These are phyloP conservation scores for Pythium phragmitis DNA, from an alignment of 352 stramenopile genomes.

Conservation along the genomic window DNA sequence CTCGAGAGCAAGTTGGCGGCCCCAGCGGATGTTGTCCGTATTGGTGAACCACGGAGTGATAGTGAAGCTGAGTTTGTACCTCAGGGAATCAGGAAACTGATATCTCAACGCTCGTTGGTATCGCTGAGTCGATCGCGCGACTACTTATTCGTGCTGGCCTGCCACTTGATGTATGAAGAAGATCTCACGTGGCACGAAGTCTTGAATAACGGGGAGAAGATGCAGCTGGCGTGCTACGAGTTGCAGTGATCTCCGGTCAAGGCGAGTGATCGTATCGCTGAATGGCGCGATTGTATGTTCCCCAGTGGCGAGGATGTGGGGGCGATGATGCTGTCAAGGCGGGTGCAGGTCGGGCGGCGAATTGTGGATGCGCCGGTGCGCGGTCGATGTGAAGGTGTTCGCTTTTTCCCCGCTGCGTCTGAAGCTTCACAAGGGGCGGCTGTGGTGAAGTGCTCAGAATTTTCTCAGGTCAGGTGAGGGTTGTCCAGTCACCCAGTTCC, in stretches of 20 bases:
- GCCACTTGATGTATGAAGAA: background rate
- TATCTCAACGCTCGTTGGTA: too few species aligned
- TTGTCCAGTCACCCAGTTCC: background rate
- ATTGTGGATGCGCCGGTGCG: background rate
- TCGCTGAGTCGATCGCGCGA: constrained; percentile 6
- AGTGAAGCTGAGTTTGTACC: background rate
- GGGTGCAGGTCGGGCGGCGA: background rate
- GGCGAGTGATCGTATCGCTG: too few species aligned
- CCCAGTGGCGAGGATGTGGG: too few species aligned
- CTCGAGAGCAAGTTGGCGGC: background rate
- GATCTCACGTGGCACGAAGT: background rate
- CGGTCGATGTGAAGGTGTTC: background rate
- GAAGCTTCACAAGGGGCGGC: constrained; percentile 8
- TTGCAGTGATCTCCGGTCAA: background rate
- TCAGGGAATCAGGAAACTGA: too few species aligned
- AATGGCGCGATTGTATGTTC: too few species aligned
- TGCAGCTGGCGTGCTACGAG: background rate
- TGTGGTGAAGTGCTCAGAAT: constrained; percentile 2
- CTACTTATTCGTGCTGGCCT: constrained; percentile 13
- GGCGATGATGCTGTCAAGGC: too few species aligned
- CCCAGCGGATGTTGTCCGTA: background rate
- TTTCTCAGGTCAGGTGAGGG: background rate
- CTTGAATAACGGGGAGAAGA: background rate
- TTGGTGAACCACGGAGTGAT: background rate
- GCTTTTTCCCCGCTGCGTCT: background rate